Evolutionary conservation across 768 basidiomycete species (phyloP), one percentile per base, ranked within the genome.

Genomic region (Aureoboletus auriporus): DNA sequence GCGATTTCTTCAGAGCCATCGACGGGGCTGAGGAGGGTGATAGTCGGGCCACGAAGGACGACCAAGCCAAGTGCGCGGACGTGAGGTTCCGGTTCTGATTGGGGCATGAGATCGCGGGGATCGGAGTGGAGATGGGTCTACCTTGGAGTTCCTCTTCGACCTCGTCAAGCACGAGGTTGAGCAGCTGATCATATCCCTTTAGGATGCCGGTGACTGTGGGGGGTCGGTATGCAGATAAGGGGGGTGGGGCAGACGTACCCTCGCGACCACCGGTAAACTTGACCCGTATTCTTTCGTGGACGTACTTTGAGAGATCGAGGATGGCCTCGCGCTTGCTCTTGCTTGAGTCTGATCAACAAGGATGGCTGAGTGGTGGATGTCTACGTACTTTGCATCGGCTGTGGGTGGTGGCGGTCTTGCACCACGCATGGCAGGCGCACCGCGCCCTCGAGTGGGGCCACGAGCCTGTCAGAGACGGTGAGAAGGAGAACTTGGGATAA

Each of bases 181-280:
- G 78, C 34, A 98, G 75, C 58, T 97, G 94, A 69, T 98, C 96
- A 60, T 83, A 98, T 23, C 96, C 96, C 70, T 99, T 99, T 53
- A 99, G 70, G 14, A 89, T 78, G 4, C 96, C 96, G 8, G 82
- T 88, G 44, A 97, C 95, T 97, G 30, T 30, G 13, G 35, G 12
- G 23, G 20, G 41, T 55, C 29, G 47, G 37, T 5, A n/a, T n/a
- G 34, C 3, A 34, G 34, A 47, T 12, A 9, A 11, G 36, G 17
- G 11, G 28, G 36, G n/a, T 13, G 17, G 20, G 8, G 13, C 4
- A 11, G 60, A 60, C 50, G 43, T 52, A 90, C 94, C 93, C 80
- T 99, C 93, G 35, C 96, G 74, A 34, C 95, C 95, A 38, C 96
- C 96, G n/a, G 92, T 92, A 64, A 99, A 98, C 69, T 96, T 97